Evolutionary conservation across 2,329 filamentous ascomycete genomes (phyloP).

Genomic region (Teratosphaeria epicoccoides): DNA sequence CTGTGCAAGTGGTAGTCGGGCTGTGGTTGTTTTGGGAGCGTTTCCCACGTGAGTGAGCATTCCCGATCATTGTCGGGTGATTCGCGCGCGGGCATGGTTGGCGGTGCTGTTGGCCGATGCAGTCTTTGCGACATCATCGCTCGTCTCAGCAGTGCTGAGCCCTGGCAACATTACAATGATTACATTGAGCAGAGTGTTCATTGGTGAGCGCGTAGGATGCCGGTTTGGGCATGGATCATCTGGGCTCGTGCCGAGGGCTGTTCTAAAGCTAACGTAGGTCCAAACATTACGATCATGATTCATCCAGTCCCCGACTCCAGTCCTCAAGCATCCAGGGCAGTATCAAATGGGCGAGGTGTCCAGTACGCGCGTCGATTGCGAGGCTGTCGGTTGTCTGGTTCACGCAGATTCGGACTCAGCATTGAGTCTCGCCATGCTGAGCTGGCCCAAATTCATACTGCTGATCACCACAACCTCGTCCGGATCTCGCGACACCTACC

Average conservation of each 20-base stretch:
- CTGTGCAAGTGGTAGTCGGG: background rate
- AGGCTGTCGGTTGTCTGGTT: background rate
- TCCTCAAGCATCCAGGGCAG: background rate
- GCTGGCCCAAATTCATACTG: background rate
- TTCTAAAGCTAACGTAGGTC: background rate
- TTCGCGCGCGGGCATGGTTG: background rate
- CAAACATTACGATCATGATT: background rate
- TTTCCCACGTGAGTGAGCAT: background rate
- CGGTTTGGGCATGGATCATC: background rate
- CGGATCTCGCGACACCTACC: background rate
- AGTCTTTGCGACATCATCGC: background rate
- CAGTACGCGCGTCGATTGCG: background rate
- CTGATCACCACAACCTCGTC: background rate
- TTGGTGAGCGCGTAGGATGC: background rate
- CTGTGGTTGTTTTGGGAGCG: background rate
- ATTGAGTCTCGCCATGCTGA: background rate
- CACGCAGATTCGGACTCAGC: background rate
- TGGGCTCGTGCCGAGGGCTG: background rate
- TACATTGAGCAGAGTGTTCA: no score
- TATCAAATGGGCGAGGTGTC: background rate
- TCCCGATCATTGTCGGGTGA: background rate
- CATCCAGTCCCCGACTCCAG: background rate
- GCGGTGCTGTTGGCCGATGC: background rate
- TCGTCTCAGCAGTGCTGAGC: no score
- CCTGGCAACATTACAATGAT: no score